Percentiles rank a stretch among this genome's conserved stretches.
phyloP scores from a whole-genome alignment of 202 grass and related monocot species.

The Zizania palustris region DNA sequence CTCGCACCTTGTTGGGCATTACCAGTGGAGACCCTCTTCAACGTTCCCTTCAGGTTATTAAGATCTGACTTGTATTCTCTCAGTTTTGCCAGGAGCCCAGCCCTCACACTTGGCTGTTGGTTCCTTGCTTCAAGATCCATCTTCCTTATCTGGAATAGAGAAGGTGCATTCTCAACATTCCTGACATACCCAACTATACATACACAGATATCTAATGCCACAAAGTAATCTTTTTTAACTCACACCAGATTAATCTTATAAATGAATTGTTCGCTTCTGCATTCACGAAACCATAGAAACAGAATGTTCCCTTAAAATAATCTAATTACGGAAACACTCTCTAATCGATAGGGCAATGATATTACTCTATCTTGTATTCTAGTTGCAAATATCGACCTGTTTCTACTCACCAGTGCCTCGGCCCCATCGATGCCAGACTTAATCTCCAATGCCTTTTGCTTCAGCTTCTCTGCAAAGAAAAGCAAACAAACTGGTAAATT shows the following conservation, averaged over 20 bases:
- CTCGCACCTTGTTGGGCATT: constrained; percentile 57
- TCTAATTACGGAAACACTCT: constrained; percentile 4
- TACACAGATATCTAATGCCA: background rate
- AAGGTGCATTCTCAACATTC: constrained; percentile 13
- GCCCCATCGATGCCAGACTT: constrained; percentile 73
- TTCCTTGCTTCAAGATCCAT: constrained; percentile 94
- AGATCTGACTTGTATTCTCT: constrained; percentile 94
- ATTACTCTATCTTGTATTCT: too few relatives aligned
- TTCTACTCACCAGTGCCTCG: constrained; percentile 61
- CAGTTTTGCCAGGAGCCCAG: constrained; percentile 73
- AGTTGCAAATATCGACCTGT: background rate
- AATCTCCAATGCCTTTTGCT: constrained; percentile 66
- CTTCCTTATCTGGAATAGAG: constrained; percentile 68
- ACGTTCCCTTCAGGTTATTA: constrained; percentile 76
- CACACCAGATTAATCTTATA: background rate
- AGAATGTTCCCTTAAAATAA: background rate
- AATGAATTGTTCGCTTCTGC: background rate
- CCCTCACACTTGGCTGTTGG: constrained; percentile 78
- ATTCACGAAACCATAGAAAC: background rate
- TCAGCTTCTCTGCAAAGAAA: constrained; percentile 54
- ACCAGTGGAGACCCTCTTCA: constrained; percentile 68
- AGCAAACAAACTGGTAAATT: background rate
- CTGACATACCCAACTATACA: background rate
- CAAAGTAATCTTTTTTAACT: background rate
- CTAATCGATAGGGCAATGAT: background rate